Evolutionary conservation across 805 yeast species (phyloP).

Genomic region (Candida alai): DNA sequence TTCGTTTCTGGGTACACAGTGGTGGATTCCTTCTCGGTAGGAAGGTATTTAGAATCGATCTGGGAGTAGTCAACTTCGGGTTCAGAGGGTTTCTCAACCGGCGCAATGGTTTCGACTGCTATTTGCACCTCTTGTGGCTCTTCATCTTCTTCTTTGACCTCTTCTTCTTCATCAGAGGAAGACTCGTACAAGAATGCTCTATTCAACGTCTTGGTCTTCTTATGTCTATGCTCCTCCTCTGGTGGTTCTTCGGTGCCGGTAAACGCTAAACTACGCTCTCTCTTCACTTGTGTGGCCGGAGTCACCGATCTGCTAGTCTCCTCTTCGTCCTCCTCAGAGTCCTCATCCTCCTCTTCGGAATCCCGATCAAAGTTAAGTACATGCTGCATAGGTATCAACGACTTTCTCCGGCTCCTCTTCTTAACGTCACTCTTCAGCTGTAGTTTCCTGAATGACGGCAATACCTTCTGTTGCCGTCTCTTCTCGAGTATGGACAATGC

Average conservation of each 20-base stretch:
- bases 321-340: slow-evolving; percentile 35
- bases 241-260: slow-evolving; percentile 13
- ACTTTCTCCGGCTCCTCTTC: slow-evolving; percentile 26
- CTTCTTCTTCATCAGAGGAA: slow-evolving; percentile 28
- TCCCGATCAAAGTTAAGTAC: slow-evolving; percentile 44
- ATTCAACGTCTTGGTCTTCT: slow-evolving; percentile 21
- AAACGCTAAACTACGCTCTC: slow-evolving; percentile 26
- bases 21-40: slow-evolving; percentile 47
- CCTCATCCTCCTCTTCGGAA: slow-evolving; percentile 28
- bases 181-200: slow-evolving; percentile 33
- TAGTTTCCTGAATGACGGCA: slow-evolving; percentile 37
- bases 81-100: slow-evolving; percentile 11
- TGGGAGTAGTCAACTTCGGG: slow-evolving; percentile 24
- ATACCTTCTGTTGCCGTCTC: slow-evolving; percentile 14
- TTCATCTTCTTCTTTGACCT: slow-evolving; percentile 20
- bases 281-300: slow-evolving; percentile 27
- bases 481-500: slow-evolving; percentile 24
- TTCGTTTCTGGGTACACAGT: slow-evolving; percentile 51
- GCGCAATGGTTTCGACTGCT: slow-evolving; percentile 19
- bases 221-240: slow-evolving; percentile 22
- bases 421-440: slow-evolving; percentile 6
- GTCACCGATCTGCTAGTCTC: slow-evolving; percentile 35
- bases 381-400: slow-evolving; percentile 50
- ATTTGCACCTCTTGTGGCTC: slow-evolving; percentile 13
- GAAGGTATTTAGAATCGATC: slow-evolving; percentile 41